Conservation (phyloP, 495 filamentous ascomycete genomes). For the Acidiella bohemica region DNA sequence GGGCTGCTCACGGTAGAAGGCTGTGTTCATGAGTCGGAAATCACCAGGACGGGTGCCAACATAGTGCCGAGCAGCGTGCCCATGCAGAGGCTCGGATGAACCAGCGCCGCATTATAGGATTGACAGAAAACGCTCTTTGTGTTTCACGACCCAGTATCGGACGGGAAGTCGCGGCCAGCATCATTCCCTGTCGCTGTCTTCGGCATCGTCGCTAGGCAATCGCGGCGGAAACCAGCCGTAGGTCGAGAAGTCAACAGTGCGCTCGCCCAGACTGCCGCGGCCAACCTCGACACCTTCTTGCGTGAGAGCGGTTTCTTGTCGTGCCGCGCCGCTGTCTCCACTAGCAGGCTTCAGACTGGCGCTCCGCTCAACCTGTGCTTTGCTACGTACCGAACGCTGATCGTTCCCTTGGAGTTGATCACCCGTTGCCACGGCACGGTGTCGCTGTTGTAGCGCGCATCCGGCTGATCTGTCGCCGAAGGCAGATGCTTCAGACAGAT, state of each 20-base stretch:
- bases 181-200: constrained; percentile 15
- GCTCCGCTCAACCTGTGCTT: neutral
- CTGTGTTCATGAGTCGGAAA: no score
- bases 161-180: no score
- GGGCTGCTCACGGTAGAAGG: no score
- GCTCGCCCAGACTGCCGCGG: constrained; percentile 26
- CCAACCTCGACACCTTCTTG: constrained; percentile 28
- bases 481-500: constrained; percentile 78
- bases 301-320: constrained; percentile 26
- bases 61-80: no score
- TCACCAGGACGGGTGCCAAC: no score
- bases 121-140: no score
- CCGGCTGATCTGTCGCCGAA: constrained; percentile 25
- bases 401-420: constrained; percentile 70
- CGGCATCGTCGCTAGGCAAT: constrained; percentile 27
- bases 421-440: constrained; percentile 95
- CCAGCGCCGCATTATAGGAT: no score
- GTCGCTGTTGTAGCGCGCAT: constrained; percentile 44
- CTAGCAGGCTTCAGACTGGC: constrained; percentile 10
- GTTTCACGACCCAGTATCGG: no score
- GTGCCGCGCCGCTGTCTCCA: constrained; percentile 24
- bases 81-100: no score
- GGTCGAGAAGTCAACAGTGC: constrained; percentile 20
- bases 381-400: constrained; percentile 58
- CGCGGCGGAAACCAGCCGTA: constrained; percentile 31